A percentile compares a stretch with the other conserved stretches of the same genome.
phyloP scores from a whole-genome alignment of 495 filamentous ascomycete species.

The Penicillium coprophilum region DNA sequence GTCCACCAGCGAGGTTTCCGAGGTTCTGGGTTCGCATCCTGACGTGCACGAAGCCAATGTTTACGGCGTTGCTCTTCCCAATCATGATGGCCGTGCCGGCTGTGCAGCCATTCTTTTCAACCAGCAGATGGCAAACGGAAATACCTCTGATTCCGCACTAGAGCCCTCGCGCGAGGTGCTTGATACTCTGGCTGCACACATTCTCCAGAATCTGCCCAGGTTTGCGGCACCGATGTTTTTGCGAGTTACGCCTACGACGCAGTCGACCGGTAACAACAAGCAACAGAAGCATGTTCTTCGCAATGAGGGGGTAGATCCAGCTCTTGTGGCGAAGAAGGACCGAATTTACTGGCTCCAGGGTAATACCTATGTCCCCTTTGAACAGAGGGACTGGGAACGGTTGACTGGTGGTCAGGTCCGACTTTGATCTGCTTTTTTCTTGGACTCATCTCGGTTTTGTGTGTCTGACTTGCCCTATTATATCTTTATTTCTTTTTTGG shows the following conservation, averaged over 20 bases:
- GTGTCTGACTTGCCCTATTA: neutral
- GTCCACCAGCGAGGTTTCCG: slow-evolving; percentile 73
- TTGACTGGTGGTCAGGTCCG: slow-evolving; percentile 68
- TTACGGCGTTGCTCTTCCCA: slow-evolving; percentile 79
- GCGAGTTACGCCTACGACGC: slow-evolving; percentile 59
- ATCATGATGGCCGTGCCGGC: slow-evolving; percentile 84
- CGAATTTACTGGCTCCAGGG: slow-evolving; percentile 68
- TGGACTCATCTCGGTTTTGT: neutral
- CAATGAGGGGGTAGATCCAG: slow-evolving; percentile 70
- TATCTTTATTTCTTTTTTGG: neutral
- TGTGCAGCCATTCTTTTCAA: slow-evolving; percentile 70
- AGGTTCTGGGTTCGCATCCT: slow-evolving; percentile 66
- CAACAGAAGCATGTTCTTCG: slow-evolving; percentile 73
- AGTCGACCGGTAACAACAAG: slow-evolving; percentile 82
- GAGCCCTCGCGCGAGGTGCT: slow-evolving; percentile 47
- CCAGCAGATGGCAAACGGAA: slow-evolving; percentile 37
- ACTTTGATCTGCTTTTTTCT: slow-evolving; percentile 43
- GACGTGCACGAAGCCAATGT: slow-evolving; percentile 78
- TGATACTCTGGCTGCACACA: slow-evolving; percentile 59
- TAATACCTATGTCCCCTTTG: slow-evolving; percentile 67
- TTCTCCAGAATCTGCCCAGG: slow-evolving; percentile 58
- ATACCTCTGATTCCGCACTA: slow-evolving; percentile 22
- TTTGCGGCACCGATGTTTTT: slow-evolving; percentile 82
- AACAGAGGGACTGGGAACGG: slow-evolving; percentile 62
- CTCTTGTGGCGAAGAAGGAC: slow-evolving; percentile 54